Evolutionary conservation across 148 eudicot species (phyloP).

Genomic region (Chenopodium formosanum): DNA sequence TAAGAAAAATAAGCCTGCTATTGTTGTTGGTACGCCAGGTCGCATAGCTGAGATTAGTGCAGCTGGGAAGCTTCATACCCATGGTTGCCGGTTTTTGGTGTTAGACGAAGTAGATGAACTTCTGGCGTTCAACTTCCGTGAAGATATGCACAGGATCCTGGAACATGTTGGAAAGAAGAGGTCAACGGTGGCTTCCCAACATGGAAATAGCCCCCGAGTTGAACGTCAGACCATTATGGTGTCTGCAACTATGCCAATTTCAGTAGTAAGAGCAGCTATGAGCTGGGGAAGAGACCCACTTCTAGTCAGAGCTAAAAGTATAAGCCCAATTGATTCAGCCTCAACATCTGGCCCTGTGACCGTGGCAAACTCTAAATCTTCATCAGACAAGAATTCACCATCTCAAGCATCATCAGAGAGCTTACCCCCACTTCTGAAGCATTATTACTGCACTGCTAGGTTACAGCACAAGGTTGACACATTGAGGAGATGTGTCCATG

Average conservation of each 20-base stretch:
- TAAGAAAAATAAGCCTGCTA: constrained; percentile 81
- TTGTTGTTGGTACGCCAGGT: constrained; percentile 95
- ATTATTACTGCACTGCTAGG: constrained; percentile 66
- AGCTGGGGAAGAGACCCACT: constrained; percentile 80
- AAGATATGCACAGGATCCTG: constrained; percentile 87
- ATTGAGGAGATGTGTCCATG: constrained; percentile 78
- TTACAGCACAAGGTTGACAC: constrained; percentile 84
- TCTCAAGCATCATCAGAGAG: constrained; percentile 52
- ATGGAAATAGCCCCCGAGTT: constrained; percentile 18
- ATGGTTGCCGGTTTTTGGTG: constrained; percentile 69
- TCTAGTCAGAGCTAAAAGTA: constrained; percentile 74
- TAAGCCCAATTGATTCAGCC: constrained; percentile 53
- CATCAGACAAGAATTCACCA: constrained; percentile 34
- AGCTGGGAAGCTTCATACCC: constrained; percentile 84
- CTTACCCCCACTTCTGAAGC: constrained; percentile 74
- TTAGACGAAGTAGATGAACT: constrained; percentile 91
- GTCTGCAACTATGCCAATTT: constrained; percentile 92
- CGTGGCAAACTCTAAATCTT: constrained; percentile 28
- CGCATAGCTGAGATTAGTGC: constrained; percentile 88
- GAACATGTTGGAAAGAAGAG: constrained; percentile 88
- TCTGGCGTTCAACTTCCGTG: constrained; percentile 77
- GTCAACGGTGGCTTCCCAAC: constrained; percentile 42
- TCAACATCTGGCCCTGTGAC: constrained; percentile 43
- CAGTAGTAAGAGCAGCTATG: constrained; percentile 80
- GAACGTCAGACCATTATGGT: constrained; percentile 83